phyloP scores from a whole-genome alignment of 768 basidiomycete species.

The Termitomyces sp. region DNA sequence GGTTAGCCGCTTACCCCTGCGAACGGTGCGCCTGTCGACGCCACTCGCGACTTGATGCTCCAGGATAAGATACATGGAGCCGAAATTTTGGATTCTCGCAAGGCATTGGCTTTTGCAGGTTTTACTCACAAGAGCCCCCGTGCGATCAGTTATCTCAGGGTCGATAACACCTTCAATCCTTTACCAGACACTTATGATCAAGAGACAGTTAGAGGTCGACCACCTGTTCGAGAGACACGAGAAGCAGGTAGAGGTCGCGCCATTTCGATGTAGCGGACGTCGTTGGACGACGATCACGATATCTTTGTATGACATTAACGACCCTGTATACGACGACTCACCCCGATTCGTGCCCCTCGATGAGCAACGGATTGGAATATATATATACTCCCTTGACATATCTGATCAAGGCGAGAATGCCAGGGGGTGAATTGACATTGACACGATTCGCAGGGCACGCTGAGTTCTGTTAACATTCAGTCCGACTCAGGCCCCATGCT shows the following conservation, averaged over 20 bases:
- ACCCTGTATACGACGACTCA: constrained; percentile 9
- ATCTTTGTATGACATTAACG: constrained; percentile 7
- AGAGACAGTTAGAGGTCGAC: constrained; percentile 59
- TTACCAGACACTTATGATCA: constrained; percentile 48
- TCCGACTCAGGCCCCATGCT: background rate
- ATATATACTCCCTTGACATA: background rate
- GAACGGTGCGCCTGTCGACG: constrained; percentile 79
- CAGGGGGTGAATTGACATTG: background rate
- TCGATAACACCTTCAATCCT: constrained; percentile 67
- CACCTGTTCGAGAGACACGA: constrained; percentile 56
- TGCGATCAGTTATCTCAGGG: constrained; percentile 69
- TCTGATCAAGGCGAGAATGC: background rate
- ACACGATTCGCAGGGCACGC: background rate
- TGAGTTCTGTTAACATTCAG: background rate
- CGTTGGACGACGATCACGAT: background rate
- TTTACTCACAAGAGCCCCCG: constrained; percentile 91
- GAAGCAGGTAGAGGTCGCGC: constrained; percentile 72
- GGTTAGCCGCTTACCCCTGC: constrained; percentile 86
- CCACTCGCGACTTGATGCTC: constrained; percentile 86
- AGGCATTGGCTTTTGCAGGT: constrained; percentile 86
- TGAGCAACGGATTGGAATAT: background rate
- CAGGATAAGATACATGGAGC: constrained; percentile 82
- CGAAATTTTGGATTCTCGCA: constrained; percentile 85
- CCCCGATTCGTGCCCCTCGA: no score
- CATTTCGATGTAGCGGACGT: constrained; percentile 63